Conservation (phyloP, 2,329 filamentous ascomycete species). For the Aspergillus costaricaensis region DNA sequence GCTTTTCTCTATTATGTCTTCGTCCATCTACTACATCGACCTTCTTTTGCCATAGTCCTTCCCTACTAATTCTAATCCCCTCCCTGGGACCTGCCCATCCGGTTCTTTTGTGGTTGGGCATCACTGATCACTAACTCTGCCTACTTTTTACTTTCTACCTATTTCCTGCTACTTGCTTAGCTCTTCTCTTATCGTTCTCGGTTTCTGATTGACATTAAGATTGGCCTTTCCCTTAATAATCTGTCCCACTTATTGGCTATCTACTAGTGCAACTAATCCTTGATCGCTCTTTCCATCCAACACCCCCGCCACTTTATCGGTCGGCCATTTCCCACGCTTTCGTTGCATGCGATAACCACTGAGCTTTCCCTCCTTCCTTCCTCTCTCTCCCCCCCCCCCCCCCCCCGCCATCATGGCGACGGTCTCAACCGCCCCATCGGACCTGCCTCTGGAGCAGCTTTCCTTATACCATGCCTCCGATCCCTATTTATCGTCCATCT, state of each 20-base stretch:
- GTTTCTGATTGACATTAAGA: slow-evolving; percentile 6
- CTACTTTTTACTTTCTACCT: too few species aligned
- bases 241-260: slow-evolving; percentile 2
- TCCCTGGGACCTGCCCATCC: slow-evolving; percentile 10
- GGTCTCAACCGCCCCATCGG: slow-evolving; percentile 72
- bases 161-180: too few species aligned
- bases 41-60: slow-evolving; percentile 11
- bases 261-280: not conserved
- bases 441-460: slow-evolving; percentile 77
- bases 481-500: slow-evolving; percentile 73
- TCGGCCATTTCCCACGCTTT: slow-evolving; percentile 2
- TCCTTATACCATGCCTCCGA: slow-evolving; percentile 89
- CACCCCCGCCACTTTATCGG: not conserved
- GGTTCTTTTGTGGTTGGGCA: not conserved
- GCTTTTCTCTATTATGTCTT: slow-evolving; percentile 19
- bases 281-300: slow-evolving; percentile 8
- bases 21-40: not conserved
- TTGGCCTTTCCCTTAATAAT: slow-evolving; percentile 7
- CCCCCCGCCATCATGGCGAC: slow-evolving; percentile 68
- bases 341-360: slow-evolving; percentile 14
- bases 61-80: slow-evolving; percentile 13
- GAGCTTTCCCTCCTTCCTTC: slow-evolving; percentile 6
- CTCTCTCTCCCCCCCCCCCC: not conserved
- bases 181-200: not conserved
- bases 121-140: too few species aligned